Evolutionary conservation across 73 alveolate species (phyloP).

Genomic region (Durusdinium trenchii): DNA sequence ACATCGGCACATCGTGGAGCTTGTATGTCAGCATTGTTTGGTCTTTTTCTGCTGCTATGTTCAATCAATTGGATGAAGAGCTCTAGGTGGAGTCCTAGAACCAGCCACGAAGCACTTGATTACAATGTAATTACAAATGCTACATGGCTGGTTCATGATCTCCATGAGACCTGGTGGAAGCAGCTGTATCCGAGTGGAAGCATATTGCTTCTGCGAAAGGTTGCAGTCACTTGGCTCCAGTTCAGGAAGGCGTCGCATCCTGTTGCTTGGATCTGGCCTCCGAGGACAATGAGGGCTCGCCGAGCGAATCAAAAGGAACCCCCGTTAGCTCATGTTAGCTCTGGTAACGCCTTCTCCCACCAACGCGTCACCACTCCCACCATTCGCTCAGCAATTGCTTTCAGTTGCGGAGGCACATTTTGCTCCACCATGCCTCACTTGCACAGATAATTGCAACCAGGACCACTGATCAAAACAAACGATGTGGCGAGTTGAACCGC

Average conservation of each 20-base stretch:
- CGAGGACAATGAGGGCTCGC: not conserved
- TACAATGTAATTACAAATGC: no score
- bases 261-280: conserved; percentile 12
- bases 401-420: conserved; percentile 85
- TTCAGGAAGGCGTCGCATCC: conserved; percentile 9
- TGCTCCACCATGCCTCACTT: conserved; percentile 86
- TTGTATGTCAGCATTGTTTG: no score
- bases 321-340: not conserved
- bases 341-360: conserved; percentile 67
- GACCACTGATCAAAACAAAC: no score
- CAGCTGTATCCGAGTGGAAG: no score
- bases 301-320: not conserved
- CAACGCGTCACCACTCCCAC: conserved; percentile 75
- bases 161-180: not conserved
- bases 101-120: not conserved
- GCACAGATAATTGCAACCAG: no score
- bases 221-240: not conserved
- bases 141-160: conserved; percentile 26
- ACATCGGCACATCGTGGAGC: no score
- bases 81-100: conserved; percentile 10
- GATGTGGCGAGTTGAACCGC: no score
- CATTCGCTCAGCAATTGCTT: conserved; percentile 88
- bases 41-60: no score
- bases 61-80: no score
- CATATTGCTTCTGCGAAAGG: not conserved